phyloP scores from a whole-genome alignment of 441 rosid species.

The Daphne laureola region DNA sequence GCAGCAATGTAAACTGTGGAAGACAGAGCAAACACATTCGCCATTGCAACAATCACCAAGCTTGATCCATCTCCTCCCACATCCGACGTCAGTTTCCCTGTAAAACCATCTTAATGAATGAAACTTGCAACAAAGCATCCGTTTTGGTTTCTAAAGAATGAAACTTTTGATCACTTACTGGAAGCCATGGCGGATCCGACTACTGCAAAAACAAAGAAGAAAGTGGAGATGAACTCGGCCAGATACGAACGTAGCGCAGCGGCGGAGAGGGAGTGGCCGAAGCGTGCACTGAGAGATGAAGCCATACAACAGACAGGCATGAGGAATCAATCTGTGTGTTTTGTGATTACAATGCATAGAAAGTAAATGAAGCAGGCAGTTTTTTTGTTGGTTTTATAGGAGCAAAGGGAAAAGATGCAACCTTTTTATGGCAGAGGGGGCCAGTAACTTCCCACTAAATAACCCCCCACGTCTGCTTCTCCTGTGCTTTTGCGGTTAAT shows the following conservation, averaged over 20 bases:
- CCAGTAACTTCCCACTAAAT: background rate
- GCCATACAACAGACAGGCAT: slow-evolving; percentile 41
- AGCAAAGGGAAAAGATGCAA: slow-evolving; percentile 13
- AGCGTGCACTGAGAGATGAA: slow-evolving; percentile 33
- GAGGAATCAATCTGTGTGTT: background rate
- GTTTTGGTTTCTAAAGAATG: background rate
- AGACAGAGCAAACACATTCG: slow-evolving; percentile 66
- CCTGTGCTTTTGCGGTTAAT: too few species aligned
- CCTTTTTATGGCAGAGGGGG: background rate
- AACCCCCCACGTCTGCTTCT: slow-evolving; percentile 15
- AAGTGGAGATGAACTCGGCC: slow-evolving; percentile 88
- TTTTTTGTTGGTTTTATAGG: slow-evolving; percentile 10
- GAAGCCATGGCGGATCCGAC: slow-evolving; percentile 93
- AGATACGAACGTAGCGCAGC: slow-evolving; percentile 65
- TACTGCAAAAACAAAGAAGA: slow-evolving; percentile 71
- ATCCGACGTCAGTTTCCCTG: slow-evolving; percentile 45
- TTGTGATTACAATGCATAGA: background rate
- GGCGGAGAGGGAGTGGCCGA: slow-evolving; percentile 42
- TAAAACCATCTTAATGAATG: background rate
- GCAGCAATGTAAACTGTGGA: slow-evolving; percentile 56
- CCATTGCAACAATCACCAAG: slow-evolving; percentile 51
- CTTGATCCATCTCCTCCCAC: slow-evolving; percentile 44
- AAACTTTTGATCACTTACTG: slow-evolving; percentile 21
- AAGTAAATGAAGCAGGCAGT: background rate
- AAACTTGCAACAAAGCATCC: background rate